A percentile compares a stretch with the other conserved stretches of the same genome.
Conservation (phyloP, 2,329 filamentous ascomycete species). For the Sarocladium oryzae region DNA sequence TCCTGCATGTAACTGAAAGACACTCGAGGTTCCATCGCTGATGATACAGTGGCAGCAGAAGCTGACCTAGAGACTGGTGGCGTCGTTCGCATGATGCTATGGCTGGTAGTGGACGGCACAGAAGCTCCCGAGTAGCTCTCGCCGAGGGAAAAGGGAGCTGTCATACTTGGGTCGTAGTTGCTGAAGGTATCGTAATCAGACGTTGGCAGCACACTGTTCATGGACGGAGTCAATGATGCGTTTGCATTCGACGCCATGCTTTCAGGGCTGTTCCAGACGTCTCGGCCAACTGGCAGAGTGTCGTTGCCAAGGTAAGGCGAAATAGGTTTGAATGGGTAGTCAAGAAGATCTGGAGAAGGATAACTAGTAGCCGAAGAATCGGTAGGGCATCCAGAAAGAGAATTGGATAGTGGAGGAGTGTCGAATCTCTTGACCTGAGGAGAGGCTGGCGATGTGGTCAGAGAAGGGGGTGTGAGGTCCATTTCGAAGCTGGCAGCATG, state of each 20-base stretch:
- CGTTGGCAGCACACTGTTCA: constrained; percentile 37
- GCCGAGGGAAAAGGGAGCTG: constrained; percentile 34
- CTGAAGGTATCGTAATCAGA: constrained; percentile 46
- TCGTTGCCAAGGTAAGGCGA: constrained; percentile 33
- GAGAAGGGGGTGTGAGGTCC: constrained; percentile 17
- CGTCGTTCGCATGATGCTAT: constrained; percentile 15
- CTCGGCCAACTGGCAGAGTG: constrained; percentile 30
- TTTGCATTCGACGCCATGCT: constrained; percentile 29
- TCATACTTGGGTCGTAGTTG: constrained; percentile 36
- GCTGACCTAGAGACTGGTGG: constrained; percentile 5
- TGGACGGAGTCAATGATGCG: constrained; percentile 20
- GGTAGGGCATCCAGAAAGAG: constrained; percentile 13
- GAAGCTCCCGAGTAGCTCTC: constrained; percentile 38
- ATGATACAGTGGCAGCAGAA: constrained; percentile 15
- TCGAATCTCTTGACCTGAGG: constrained; percentile 11
- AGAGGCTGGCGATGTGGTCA: constrained; percentile 17
- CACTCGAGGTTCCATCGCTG: constrained; percentile 14
- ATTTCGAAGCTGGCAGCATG: constrained; percentile 10
- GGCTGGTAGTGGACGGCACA: constrained; percentile 13
- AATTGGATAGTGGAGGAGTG: constrained; percentile 7
- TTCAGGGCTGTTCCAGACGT: constrained; percentile 36
- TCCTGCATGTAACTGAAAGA: constrained; percentile 21
- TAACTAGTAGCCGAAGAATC: constrained; percentile 36
- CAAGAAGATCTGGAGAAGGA: constrained; percentile 36
- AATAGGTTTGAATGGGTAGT: constrained; percentile 36